Evolutionary conservation across 192 early-diverging fungal species (phyloP).

Genomic region (Rhizophagus prolifer): DNA sequence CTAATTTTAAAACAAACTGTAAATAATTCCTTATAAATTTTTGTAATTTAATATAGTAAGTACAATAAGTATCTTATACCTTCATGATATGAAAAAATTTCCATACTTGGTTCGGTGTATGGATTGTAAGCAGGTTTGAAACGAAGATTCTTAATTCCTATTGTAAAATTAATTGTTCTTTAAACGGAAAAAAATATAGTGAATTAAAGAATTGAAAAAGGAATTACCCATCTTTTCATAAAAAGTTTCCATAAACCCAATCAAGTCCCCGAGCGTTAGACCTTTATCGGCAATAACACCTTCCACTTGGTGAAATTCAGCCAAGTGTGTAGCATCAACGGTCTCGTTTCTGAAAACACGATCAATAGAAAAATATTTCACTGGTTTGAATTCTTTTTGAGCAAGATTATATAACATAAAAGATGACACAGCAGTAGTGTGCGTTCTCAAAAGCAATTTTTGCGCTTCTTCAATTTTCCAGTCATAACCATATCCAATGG

Average conservation of each 20-base stretch:
- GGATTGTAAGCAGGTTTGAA: constrained; percentile 99
- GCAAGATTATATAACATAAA: constrained; percentile 93
- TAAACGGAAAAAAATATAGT: neutral
- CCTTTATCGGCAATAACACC: constrained; percentile 96
- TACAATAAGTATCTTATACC: constrained; percentile 29
- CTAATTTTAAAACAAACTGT: constrained; percentile 27
- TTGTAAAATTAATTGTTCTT: neutral
- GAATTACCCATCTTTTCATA: constrained; percentile 91
- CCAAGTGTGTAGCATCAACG: constrained; percentile 96
- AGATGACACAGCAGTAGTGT: constrained; percentile 93
- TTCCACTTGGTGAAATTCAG: constrained; percentile 99
- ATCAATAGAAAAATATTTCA: constrained; percentile 99
- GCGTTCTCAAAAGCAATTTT: constrained; percentile 91
- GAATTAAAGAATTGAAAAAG: neutral
- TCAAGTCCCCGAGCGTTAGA: constrained; percentile 93
- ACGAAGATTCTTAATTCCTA: constrained; percentile 72
- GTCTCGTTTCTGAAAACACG: constrained; percentile 99
- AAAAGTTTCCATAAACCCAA: constrained; percentile 95
- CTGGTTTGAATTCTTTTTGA: constrained; percentile 84
- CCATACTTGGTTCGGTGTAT: constrained; percentile 99
- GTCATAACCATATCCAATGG: constrained; percentile 89
- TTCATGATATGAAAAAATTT: constrained; percentile 97
- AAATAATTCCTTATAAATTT: neutral
- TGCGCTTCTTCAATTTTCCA: constrained; percentile 94
- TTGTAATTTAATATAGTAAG: constrained; percentile 11